Percentiles rank a stretch among this genome's conserved stretches.
These are phyloP conservation scores for Plasmodium vivax DNA, from an alignment of 169 alveolate genomes.

Conservation along the genomic window DNA sequence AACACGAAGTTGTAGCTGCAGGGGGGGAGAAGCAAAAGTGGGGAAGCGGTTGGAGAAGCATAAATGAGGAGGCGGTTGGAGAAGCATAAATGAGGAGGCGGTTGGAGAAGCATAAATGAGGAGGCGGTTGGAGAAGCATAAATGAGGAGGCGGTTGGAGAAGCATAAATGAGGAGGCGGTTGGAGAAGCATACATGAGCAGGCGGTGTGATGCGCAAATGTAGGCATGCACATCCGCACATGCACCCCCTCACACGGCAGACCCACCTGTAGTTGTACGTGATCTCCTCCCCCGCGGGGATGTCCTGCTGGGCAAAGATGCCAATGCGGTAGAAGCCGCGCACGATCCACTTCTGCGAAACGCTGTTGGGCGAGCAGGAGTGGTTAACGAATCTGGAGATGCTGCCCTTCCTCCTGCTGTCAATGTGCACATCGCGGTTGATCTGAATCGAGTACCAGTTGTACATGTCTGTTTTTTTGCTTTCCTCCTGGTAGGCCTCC, in stretches of 20 bases:
- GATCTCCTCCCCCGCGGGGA: conserved; percentile 95
- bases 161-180: too few species aligned
- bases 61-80: not conserved
- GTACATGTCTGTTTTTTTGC: conserved; percentile 72
- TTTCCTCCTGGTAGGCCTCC: conserved; percentile 60
- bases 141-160: not conserved
- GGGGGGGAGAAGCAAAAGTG: not conserved
- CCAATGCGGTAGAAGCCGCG: conserved; percentile 96
- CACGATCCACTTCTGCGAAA: conserved; percentile 95
- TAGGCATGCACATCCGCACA: not conserved
- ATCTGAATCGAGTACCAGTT: conserved; percentile 92
- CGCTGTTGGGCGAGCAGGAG: conserved; percentile 98
- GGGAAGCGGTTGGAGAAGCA: not conserved
- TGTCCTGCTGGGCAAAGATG: conserved; percentile 94
- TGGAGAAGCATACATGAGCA: too few species aligned
- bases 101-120: not conserved
- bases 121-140: not conserved
- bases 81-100: too few species aligned
- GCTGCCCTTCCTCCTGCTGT: conserved; percentile 96
- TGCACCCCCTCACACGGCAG: not conserved
- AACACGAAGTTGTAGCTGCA: conserved; percentile 46
- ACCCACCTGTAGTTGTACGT: conserved; percentile 93
- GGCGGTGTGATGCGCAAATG: not conserved
- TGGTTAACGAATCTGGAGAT: conserved; percentile 97
- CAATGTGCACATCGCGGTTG: conserved; percentile 92